phyloP scores from a whole-genome alignment of 108 stramenopile species.

The Mayamaea pseudoterrestris region DNA sequence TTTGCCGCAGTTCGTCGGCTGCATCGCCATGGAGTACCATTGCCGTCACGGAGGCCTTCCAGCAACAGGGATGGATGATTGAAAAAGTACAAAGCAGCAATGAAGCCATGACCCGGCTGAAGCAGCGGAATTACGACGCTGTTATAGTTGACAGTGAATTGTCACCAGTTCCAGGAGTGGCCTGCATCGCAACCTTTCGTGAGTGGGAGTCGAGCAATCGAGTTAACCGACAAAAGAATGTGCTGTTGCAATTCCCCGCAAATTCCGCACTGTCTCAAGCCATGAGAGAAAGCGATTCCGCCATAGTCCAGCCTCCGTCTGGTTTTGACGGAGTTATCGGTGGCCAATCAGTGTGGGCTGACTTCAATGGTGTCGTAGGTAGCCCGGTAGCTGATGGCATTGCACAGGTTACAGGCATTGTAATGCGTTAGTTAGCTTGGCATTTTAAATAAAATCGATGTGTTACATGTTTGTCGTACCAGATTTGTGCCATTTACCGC shows the following conservation, averaged over 20 bases:
- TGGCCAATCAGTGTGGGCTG: conserved; percentile 22
- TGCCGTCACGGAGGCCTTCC: conserved; percentile 5
- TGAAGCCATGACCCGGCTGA: conserved; percentile 32
- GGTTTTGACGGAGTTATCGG: conserved; percentile 53
- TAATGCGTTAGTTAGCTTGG: conserved; percentile 9
- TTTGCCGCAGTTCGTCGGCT: conserved; percentile 6
- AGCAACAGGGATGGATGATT: conserved; percentile 28
- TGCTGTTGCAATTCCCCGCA: conserved; percentile 14
- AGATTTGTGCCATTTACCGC: conserved; percentile 30
- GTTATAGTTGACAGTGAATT: conserved; percentile 31
- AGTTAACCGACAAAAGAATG: conserved; percentile 25
- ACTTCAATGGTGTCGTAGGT: too few species aligned
- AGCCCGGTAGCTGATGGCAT: too few species aligned
- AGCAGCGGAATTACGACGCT: conserved; percentile 29
- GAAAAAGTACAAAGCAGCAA: conserved; percentile 28
- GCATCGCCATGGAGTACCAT: neutral
- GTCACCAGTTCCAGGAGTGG: conserved; percentile 11
- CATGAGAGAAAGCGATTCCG: neutral
- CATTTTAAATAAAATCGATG: conserved; percentile 27
- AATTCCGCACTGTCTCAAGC: conserved; percentile 2
- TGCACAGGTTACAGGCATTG: too few species aligned
- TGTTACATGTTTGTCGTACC: conserved; percentile 36
- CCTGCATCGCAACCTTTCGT: conserved; percentile 23
- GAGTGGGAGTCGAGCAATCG: conserved; percentile 32
- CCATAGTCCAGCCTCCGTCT: conserved; percentile 24